Evolutionary conservation across 352 stramenopile genomes (phyloP).

Genomic region (Phytophthora citricola): DNA sequence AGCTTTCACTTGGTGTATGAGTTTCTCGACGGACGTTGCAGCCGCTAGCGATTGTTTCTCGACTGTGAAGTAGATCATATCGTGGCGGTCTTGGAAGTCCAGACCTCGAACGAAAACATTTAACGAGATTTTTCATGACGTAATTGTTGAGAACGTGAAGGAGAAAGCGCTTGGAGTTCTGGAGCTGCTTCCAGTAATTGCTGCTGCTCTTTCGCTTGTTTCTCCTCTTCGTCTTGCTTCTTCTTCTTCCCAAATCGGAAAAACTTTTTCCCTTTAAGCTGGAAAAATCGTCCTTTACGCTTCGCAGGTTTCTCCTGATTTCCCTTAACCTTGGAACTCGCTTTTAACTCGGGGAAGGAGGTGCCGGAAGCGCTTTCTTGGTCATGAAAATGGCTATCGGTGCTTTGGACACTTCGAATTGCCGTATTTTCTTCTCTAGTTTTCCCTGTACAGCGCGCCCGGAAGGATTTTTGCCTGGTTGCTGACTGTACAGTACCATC

Average conservation of each 20-base stretch:
- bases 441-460: constrained; percentile 26
- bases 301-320: constrained; percentile 6
- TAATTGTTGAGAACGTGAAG: constrained; percentile 29
- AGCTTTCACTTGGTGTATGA: constrained; percentile 25
- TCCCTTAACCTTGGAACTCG: not conserved
- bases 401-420: constrained; percentile 39
- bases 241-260: constrained; percentile 41
- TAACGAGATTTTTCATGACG: constrained; percentile 26
- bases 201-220: constrained; percentile 13
- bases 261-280: constrained; percentile 32
- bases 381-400: constrained; percentile 41
- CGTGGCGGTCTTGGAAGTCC: constrained; percentile 24
- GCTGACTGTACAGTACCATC: constrained; percentile 37
- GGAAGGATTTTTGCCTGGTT: constrained; percentile 35
- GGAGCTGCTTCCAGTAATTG: constrained; percentile 9
- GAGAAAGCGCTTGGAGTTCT: constrained; percentile 25
- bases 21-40: constrained; percentile 23
- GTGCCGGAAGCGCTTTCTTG: constrained; percentile 17
- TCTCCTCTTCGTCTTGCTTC: constrained; percentile 24
- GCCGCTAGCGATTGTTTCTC: constrained; percentile 28
- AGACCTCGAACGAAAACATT: constrained; percentile 44
- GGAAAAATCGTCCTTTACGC: constrained; percentile 14
- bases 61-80: constrained; percentile 29
- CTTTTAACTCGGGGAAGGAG: not conserved
- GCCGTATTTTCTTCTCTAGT: constrained; percentile 39